phyloP scores from a whole-genome alignment of 2,329 filamentous ascomycete species.

The Pyrenophora seminiperda region DNA sequence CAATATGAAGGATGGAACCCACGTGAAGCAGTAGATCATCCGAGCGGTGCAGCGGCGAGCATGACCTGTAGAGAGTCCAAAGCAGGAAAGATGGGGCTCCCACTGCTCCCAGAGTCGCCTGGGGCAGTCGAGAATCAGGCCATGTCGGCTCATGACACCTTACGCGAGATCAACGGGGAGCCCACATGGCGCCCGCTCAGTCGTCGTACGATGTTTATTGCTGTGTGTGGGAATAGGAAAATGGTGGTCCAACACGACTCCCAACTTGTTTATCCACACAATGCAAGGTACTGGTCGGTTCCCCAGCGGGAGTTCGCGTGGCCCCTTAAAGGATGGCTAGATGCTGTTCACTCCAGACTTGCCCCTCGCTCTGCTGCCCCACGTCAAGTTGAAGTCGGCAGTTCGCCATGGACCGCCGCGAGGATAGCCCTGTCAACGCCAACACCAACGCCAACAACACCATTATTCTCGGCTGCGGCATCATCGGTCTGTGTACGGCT shows the following conservation, averaged over 20 bases:
- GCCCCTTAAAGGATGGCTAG: too few species aligned
- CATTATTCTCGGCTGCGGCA: slow-evolving; percentile 53
- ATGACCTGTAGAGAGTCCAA: slow-evolving; percentile 1
- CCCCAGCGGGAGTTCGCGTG: too few species aligned
- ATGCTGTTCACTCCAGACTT: neutral
- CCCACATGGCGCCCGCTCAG: too few species aligned
- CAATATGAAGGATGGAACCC: neutral
- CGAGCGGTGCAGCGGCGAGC: slow-evolving; percentile 11
- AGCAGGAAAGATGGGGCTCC: slow-evolving; percentile 5
- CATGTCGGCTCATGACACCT: slow-evolving; percentile 12
- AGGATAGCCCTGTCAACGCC: neutral
- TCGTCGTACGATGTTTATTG: too few species aligned
- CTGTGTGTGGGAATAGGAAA: too few species aligned
- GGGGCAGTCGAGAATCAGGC: slow-evolving; percentile 10
- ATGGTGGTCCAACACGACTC: too few species aligned
- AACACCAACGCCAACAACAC: slow-evolving; percentile 14
- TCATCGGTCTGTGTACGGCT: slow-evolving; percentile 53
- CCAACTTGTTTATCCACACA: too few species aligned
- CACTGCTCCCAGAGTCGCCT: neutral
- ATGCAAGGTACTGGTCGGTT: too few species aligned
- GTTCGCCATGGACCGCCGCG: neutral
- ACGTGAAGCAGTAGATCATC: slow-evolving; percentile 7
- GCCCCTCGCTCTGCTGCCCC: slow-evolving; percentile 2
- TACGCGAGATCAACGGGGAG: slow-evolving; percentile 3
- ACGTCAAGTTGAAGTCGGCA: slow-evolving; percentile 14